Evolutionary conservation across 306 rosid genomes (phyloP), one percentile per base, ranked within the genome.

Genomic region (Quillaja saponaria): DNA sequence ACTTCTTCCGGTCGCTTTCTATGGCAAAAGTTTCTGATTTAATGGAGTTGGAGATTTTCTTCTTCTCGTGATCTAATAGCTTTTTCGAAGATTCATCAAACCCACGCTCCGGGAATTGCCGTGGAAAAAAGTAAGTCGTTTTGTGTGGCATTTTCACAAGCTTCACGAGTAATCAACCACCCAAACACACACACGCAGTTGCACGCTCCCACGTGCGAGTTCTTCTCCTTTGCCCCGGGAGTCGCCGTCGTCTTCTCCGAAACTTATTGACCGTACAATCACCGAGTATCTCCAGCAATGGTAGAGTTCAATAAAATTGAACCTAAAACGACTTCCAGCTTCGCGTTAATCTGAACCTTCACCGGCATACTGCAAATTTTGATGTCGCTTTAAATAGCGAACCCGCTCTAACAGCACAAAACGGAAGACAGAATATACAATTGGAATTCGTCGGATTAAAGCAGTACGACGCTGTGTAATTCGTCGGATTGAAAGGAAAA

Each of bases 121-220:
- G 82, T 13, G 99, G 99, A 70, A 92, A 92, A 84, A 92, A 64
- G 94, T 92, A 92, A 48, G 99, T 92, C 57, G 95, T 67, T 76
- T 87, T 84, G 71, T 92, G 99, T 63, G 99, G 99, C 99, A 92
- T 92, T 67, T 61, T 59, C 88, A 84, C 84, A 80, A 68, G 80
- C 52, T 49, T 67, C 81, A 31, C 35, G 65, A 67, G 77, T 39
- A 15, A 17, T 21, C 58, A 50, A 28, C 76, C 80, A 35, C 69
- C 77, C 21, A 66, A 76, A 51, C 76, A 46, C 41, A 41, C 75
- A 50, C 64, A 16, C 31, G 39, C 71, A 8, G 13, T 39, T 44
- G 68, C 80, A 64, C 73, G 51, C 47, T 38, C 38, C 58, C 76
- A 73, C 82, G 75, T 75, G 73, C 68, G 28, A 58, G 56, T 34